These are phyloP conservation scores for Lineolata rhizophorae DNA, from an alignment of 495 filamentous ascomycete genomes.

Conservation along the genomic window DNA sequence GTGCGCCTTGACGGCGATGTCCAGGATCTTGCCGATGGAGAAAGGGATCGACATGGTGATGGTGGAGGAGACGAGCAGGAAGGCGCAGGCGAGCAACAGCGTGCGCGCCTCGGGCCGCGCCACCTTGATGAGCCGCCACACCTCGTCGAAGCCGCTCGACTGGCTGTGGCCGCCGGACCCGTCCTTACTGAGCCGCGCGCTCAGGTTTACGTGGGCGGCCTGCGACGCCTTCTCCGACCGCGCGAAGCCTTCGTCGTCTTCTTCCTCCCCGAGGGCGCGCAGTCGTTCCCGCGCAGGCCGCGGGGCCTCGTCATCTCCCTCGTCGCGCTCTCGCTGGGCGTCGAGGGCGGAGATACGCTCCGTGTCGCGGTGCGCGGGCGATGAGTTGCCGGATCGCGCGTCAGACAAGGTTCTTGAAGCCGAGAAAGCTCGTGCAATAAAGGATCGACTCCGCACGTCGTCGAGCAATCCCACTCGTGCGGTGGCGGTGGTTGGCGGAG, in stretches of 20 bases:
- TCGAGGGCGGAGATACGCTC: too few species aligned
- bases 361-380: too few species aligned
- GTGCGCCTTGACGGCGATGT: slow-evolving; percentile 37
- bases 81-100: slow-evolving; percentile 57
- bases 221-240: slow-evolving; percentile 60
- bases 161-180: slow-evolving; percentile 39
- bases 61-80: slow-evolving; percentile 65
- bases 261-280: slow-evolving; percentile 18
- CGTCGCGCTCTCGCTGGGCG: too few species aligned
- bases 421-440: too few species aligned
- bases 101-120: slow-evolving; percentile 63
- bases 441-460: too few species aligned
- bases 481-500: too few species aligned
- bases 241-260: slow-evolving; percentile 36
- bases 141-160: slow-evolving; percentile 40
- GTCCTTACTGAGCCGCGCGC: slow-evolving; percentile 67
- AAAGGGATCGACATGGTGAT: slow-evolving; percentile 93
- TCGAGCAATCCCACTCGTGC: too few species aligned
- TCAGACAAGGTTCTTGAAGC: too few species aligned
- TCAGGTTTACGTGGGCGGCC: slow-evolving; percentile 77
- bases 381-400: too few species aligned
- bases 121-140: slow-evolving; percentile 75
- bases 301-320: too few species aligned
- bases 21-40: slow-evolving; percentile 86
- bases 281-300: too few species aligned